Percentiles rank a stretch among this genome's conserved stretches.
Evolutionary conservation across 495 filamentous ascomycete genomes (phyloP).

Genomic region (Hyaloscypha finlandica): DNA sequence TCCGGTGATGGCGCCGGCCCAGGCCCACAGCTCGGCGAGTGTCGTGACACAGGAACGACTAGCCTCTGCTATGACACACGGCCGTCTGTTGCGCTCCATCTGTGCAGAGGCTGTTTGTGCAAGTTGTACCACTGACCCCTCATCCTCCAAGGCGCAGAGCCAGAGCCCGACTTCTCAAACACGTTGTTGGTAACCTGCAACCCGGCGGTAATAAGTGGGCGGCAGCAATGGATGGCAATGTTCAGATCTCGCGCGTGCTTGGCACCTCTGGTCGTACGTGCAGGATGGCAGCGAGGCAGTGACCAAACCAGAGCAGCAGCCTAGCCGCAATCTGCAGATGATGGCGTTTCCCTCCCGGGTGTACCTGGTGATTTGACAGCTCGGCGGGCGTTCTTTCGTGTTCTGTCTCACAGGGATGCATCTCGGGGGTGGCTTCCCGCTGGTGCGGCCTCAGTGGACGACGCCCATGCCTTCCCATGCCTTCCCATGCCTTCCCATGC

Average conservation of each 20-base stretch:
- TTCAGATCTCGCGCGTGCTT: conserved; percentile 1
- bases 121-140: background rate
- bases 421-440: background rate
- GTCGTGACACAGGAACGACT: background rate
- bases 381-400: background rate
- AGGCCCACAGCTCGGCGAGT: background rate
- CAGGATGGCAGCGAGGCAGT: conserved; percentile 1
- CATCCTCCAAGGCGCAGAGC: background rate
- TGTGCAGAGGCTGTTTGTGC: background rate
- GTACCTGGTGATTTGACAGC: background rate
- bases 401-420: background rate
- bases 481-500: too few species aligned
- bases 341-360: background rate
- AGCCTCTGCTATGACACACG: background rate
- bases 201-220: background rate
- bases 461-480: background rate
- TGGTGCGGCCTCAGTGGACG: background rate
- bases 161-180: background rate
- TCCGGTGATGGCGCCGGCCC: background rate
- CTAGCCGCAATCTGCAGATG: background rate
- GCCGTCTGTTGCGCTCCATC: background rate
- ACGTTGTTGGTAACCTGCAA: background rate
- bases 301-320: background rate
- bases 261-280: background rate
- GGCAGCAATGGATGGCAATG: background rate